Evolutionary conservation across 2,329 filamentous ascomycete species (phyloP).

Genomic region (Xylaria sp.): DNA sequence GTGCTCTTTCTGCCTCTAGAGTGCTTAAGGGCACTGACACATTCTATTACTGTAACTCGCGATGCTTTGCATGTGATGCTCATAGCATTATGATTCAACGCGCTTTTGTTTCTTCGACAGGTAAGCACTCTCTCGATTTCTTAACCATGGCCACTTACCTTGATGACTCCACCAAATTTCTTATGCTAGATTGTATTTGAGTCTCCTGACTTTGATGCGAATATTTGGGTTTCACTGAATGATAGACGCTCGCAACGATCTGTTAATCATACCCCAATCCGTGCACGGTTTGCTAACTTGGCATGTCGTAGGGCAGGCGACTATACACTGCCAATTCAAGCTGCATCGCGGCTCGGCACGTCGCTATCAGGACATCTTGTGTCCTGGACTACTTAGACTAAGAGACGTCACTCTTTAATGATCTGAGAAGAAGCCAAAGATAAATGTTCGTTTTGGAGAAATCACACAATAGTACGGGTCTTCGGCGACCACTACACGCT

Average conservation of each 20-base stretch:
- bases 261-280: too few relatives aligned
- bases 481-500: too few relatives aligned
- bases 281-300: not conserved
- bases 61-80: not conserved
- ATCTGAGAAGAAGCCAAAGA: too few relatives aligned
- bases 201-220: conserved; percentile 41
- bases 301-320: not conserved
- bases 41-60: not conserved
- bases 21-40: not conserved
- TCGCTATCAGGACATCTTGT: not conserved
- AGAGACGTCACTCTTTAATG: not conserved
- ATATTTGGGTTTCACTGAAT: conserved; percentile 40
- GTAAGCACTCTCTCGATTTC: conserved; percentile 12
- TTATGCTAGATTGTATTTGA: conserved; percentile 58
- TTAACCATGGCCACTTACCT: conserved; percentile 22
- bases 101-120: not conserved
- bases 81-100: not conserved
- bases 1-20: not conserved
- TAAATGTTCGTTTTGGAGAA: too few relatives aligned
- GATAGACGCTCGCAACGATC: not conserved
- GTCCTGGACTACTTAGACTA: too few relatives aligned
- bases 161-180: conserved; percentile 48
- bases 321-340: not conserved
- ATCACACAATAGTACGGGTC: too few relatives aligned
- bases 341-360: not conserved